Conservation (phyloP, 2,329 filamentous ascomycete species). For the Grosmannia penicillata region DNA sequence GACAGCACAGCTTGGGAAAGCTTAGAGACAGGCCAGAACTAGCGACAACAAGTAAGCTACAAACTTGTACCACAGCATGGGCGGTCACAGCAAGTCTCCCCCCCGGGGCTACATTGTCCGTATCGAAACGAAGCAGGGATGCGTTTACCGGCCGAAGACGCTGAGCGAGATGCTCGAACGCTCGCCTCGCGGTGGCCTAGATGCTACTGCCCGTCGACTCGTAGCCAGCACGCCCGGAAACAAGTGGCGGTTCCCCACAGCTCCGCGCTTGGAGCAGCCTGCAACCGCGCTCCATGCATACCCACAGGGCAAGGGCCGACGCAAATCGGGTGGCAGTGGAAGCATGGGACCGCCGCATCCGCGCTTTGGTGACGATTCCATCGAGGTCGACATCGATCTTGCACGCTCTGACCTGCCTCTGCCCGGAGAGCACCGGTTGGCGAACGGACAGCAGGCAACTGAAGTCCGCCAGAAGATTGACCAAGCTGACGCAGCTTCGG, state of each 20-base stretch:
- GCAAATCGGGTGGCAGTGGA: neutral
- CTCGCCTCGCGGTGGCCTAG: neutral
- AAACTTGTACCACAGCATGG: neutral
- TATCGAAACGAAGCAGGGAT: constrained; percentile 1
- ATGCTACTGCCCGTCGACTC: no score
- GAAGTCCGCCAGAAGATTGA: neutral
- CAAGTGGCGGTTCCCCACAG: neutral
- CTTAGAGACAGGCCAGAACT: no score
- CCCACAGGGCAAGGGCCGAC: neutral
- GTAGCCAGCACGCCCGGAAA: neutral
- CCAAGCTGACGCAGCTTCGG: no score
- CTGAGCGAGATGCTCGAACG: neutral
- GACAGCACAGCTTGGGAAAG: no score
- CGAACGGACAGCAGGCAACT: no score
- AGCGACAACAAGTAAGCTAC: no score
- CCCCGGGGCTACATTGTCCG: neutral
- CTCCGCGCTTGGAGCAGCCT: neutral
- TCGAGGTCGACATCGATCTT: neutral
- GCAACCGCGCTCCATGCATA: neutral
- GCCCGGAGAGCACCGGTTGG: neutral
- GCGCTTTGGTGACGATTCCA: neutral
- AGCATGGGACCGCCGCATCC: neutral
- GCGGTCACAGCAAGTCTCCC: neutral
- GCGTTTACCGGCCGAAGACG: neutral
- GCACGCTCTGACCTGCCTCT: constrained; percentile 1